These are phyloP conservation scores for Raffaelea ambrosiae DNA, from an alignment of 2,329 filamentous ascomycete genomes.

Conservation along the genomic window DNA sequence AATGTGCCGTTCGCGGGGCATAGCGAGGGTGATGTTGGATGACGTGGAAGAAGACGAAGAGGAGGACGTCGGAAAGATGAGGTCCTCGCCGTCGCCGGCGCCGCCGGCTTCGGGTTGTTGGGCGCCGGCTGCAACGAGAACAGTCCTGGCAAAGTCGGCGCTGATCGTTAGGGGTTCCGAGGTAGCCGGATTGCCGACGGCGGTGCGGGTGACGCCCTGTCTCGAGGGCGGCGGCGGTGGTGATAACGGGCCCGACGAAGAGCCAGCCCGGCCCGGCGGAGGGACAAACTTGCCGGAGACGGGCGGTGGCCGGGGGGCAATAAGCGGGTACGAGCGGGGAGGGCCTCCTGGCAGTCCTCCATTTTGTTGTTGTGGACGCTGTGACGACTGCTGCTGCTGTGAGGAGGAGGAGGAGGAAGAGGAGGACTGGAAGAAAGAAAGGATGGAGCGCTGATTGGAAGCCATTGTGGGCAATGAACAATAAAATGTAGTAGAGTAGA, in stretches of 20 bases:
- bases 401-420: slow-evolving; percentile 26
- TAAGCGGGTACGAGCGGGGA: slow-evolving; percentile 13
- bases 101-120: not conserved
- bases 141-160: slow-evolving; percentile 11
- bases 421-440: slow-evolving; percentile 51
- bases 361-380: not conserved
- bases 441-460: slow-evolving; percentile 42
- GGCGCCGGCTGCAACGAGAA: slow-evolving; percentile 9
- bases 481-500: not conserved
- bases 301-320: slow-evolving; percentile 12
- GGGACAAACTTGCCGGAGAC: slow-evolving; percentile 9
- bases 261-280: slow-evolving; percentile 1
- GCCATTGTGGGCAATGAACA: slow-evolving; percentile 6
- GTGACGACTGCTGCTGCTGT: not conserved
- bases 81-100: slow-evolving; percentile 6
- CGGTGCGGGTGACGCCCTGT: not conserved
- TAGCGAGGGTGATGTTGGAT: slow-evolving; percentile 11
- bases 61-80: slow-evolving; percentile 12
- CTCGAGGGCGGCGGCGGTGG: not conserved
- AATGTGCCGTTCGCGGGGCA: slow-evolving; percentile 37
- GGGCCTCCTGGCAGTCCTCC: slow-evolving; percentile 21
- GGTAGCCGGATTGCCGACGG: slow-evolving; percentile 6
- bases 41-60: too few relatives aligned
- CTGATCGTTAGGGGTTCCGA: slow-evolving; percentile 7
- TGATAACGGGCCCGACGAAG: not conserved